Percentiles rank a stretch among this genome's conserved stretches.
Evolutionary conservation across 441 rosid species (phyloP).

Genomic region (Bocquillonia castaneifolia): DNA sequence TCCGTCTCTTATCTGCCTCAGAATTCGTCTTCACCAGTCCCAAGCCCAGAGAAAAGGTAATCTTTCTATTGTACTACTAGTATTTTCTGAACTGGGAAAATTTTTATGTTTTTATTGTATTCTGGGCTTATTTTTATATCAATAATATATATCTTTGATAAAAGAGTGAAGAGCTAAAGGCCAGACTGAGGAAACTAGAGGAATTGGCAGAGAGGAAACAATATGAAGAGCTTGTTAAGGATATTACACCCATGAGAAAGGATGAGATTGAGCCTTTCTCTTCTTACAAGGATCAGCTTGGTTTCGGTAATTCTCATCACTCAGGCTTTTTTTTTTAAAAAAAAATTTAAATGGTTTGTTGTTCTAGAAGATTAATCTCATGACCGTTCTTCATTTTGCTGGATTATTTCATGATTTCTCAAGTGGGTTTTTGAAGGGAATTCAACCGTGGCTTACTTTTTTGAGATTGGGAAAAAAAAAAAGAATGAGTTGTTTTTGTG

Average conservation of each 20-base stretch:
- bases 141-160: not conserved
- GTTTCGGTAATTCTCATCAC: constrained; percentile 53
- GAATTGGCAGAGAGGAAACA: constrained; percentile 78
- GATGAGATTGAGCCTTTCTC: constrained; percentile 74
- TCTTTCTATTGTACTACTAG: not conserved
- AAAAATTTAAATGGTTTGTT: too few relatives aligned
- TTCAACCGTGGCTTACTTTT: too few relatives aligned
- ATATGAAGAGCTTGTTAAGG: constrained; percentile 80
- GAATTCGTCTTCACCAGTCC: constrained; percentile 57
- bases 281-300: constrained; percentile 91
- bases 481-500: too few relatives aligned
- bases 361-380: not conserved
- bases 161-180: constrained; percentile 76
- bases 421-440: not conserved
- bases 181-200: constrained; percentile 58
- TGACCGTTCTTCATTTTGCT: not conserved
- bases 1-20: constrained; percentile 49
- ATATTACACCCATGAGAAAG: constrained; percentile 58
- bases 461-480: too few relatives aligned
- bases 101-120: not conserved
- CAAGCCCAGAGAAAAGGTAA: constrained; percentile 77
- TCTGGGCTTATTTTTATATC: not conserved
- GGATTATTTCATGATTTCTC: not conserved
- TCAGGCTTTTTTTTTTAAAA: not conserved
- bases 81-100: too few relatives aligned